These are phyloP conservation scores for Irpex lacteus DNA, from an alignment of 1,284 basidiomycete species.

Conservation along the genomic window DNA sequence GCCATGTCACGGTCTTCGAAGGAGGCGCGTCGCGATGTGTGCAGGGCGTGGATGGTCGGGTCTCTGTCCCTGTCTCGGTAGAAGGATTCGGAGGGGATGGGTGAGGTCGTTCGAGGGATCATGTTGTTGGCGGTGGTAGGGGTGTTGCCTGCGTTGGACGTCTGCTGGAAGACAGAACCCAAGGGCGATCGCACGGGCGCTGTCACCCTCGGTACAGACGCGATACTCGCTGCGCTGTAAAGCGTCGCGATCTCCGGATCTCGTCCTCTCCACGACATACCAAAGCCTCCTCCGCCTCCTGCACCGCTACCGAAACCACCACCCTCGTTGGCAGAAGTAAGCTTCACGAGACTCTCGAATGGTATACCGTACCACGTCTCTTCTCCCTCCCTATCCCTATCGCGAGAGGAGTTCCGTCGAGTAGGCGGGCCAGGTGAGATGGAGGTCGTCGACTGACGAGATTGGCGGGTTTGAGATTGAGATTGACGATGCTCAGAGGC, in stretches of 20 bases:
- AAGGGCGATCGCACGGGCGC: slow-evolving; percentile 30
- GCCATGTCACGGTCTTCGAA: slow-evolving; percentile 64
- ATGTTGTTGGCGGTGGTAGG: slow-evolving; percentile 21
- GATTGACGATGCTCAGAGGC: too few relatives aligned
- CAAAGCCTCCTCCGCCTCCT: slow-evolving; percentile 25
- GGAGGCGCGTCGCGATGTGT: slow-evolving; percentile 55
- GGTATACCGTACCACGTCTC: slow-evolving; percentile 67
- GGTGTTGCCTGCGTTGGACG: slow-evolving; percentile 1
- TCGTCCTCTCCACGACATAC: slow-evolving; percentile 34
- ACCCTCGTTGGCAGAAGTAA: slow-evolving; percentile 75
- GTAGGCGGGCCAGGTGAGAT: not conserved
- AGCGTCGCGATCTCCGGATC: slow-evolving; percentile 82
- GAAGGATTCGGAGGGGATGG: slow-evolving; percentile 24
- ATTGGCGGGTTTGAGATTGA: too few relatives aligned
- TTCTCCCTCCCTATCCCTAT: slow-evolving; percentile 37
- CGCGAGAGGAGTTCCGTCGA: not conserved
- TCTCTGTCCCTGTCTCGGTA: slow-evolving; percentile 33
- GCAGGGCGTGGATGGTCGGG: slow-evolving; percentile 34
- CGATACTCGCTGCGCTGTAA: slow-evolving; percentile 78
- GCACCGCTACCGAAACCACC: slow-evolving; percentile 39
- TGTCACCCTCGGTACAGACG: slow-evolving; percentile 53
- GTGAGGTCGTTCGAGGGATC: slow-evolving; percentile 18
- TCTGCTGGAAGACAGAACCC: slow-evolving; percentile 29
- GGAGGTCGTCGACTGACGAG: not conserved
- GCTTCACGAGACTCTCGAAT: slow-evolving; percentile 74